Base-by-base conservation (phyloP, 805 yeast genomes). In the Metschnikowia gelsemii region DNA sequence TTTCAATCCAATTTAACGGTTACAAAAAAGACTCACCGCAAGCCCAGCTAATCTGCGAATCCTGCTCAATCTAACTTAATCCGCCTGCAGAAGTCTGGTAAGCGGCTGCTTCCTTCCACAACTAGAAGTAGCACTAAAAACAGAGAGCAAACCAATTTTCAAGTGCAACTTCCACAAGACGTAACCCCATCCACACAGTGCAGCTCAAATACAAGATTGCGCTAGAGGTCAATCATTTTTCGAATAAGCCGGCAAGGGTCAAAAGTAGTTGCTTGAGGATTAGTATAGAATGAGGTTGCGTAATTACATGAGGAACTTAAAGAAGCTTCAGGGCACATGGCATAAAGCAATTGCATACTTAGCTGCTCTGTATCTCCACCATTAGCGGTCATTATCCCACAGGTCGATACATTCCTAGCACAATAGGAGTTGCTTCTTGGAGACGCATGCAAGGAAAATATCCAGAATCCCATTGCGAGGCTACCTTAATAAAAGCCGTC, bases 281-380 rank as follows among this genome's bases (percentile, higher is more conserved):
- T 36, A 70, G 50, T 1, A 80, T 75, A 2, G 80, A 69, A 54
- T 74, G 55, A 71, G 62, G 2, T 86, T 76, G 50, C 78, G 75
- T 45, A 78, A 53, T 54, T 77, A 59, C 61, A 80, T 69, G 62
- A 80, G 62, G 50, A 78, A 78, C 11, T 85, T 73, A 66, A 81
- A 81, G 9, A 82, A 75, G 4, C 76, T 69, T 86, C 86, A 81
- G 7, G 84, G 85, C 2, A 79, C 57, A 20, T 80, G 56, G 58
- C 68, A 80, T 51, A 81, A 75, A 2, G 85, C 87, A 20, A 76
- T 50, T 1, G 79, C 82, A 49, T 79, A 30, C 58, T 58, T 17
- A 64, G 36, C 48, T 61, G 64, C 53, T 75, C 79, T 13, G 61
- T 56, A 5, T 68, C 55, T 43, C 71, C 71, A 25, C 45, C 56